Evolutionary conservation across 495 filamentous ascomycete genomes (phyloP).

Genomic region (Penicillium ucsense): DNA sequence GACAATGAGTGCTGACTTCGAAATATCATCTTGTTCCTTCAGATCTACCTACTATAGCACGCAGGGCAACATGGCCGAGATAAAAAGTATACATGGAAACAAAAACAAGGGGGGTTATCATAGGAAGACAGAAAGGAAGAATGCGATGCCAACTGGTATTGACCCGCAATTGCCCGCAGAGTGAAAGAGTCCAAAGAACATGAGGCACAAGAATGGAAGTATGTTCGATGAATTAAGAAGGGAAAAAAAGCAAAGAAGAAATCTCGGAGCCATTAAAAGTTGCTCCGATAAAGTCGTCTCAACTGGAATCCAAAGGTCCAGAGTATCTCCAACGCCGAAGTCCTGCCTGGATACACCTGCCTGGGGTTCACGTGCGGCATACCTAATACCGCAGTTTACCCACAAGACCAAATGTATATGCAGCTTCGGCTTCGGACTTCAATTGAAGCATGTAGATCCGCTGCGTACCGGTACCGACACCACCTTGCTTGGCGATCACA

Average conservation of each 20-base stretch:
- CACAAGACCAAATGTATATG: slow-evolving; percentile 52
- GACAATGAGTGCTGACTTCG: no score
- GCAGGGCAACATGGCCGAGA: no score
- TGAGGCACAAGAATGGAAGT: no score
- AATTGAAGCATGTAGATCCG: slow-evolving; percentile 80
- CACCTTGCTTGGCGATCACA: slow-evolving; percentile 56
- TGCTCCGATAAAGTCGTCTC: no score
- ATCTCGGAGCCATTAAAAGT: background rate
- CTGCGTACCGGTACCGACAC: slow-evolving; percentile 55
- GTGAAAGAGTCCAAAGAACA: no score
- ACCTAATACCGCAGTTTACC: slow-evolving; percentile 47
- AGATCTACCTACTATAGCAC: no score
- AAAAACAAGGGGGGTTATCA: slow-evolving; percentile 1
- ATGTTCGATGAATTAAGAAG: no score
- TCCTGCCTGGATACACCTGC: background rate
- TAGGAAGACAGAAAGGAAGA: slow-evolving; percentile 7
- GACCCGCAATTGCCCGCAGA: no score
- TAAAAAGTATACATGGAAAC: slow-evolving; percentile 9
- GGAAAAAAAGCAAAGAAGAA: background rate
- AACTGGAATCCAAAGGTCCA: no score
- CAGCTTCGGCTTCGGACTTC: slow-evolving; percentile 52
- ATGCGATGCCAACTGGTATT: background rate
- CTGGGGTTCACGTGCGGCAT: background rate
- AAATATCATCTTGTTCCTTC: no score
- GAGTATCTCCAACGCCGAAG: no score